A percentile compares a stretch with the other conserved stretches of the same genome.
These are phyloP conservation scores for Solanum paucissectum DNA, from an alignment of 257 asterid genomes.

Conservation along the genomic window DNA sequence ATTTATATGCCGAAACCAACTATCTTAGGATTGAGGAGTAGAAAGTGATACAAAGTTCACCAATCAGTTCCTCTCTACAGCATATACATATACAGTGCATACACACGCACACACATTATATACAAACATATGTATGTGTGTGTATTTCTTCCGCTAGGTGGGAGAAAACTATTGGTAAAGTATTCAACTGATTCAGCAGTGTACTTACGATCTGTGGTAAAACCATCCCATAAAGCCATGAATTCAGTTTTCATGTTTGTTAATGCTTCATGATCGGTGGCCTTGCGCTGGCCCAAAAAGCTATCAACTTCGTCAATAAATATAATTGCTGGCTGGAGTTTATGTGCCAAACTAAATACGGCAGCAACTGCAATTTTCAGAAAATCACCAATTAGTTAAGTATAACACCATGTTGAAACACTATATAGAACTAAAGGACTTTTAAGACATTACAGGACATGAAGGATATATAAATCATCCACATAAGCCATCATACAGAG, in stretches of 20 bases:
- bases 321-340: constrained; percentile 95
- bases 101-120: neutral
- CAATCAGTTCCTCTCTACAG: neutral
- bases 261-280: constrained; percentile 74
- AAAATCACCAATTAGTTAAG: neutral
- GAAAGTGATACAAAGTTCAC: neutral
- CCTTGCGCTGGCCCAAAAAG: constrained; percentile 88
- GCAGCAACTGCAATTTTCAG: constrained; percentile 64
- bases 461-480: neutral
- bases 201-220: constrained; percentile 83
- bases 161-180: neutral
- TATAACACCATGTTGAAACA: neutral
- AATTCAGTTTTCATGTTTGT: constrained; percentile 93
- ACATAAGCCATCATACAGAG: neutral
- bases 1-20: neutral
- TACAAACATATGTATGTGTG: neutral
- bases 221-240: constrained; percentile 99
- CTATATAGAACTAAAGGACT: neutral
- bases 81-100: neutral
- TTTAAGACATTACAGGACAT: neutral
- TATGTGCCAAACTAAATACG: constrained; percentile 86
- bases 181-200: neutral
- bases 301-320: constrained; percentile 97
- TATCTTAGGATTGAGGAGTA: neutral
- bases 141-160: neutral